Base-by-base conservation (phyloP, 2,329 filamentous ascomycete genomes). In the Ilyonectria robusta region DNA sequence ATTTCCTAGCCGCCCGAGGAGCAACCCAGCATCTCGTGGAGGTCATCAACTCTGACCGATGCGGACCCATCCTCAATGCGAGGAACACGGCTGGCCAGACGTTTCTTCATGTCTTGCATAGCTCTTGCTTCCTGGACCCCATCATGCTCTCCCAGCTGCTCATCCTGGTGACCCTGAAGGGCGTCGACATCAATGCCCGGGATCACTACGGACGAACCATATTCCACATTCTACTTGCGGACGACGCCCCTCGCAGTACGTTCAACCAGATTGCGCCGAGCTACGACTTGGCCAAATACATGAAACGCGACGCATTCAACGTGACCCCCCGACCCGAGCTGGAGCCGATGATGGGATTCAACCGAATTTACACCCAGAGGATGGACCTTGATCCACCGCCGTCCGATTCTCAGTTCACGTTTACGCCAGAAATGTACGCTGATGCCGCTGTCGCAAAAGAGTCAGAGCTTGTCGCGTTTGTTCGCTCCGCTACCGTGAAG, bases 201-300 rank as follows among this genome's bases (percentile, higher is more conserved):
- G 87, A 89, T 68, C 75, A 81, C 42, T 89, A 87, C 67, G 87
- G 87, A 1, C 85, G 87, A 44, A 88, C 81, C 6, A 81, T 86
- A 50, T 86, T 87, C 33, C 87, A 89, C 70, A 75, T 83, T 4
- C 76, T 86, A 0, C 61, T 72, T 74, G 76, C 48, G 61, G 63
- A 76, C 76, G 50, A 76, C 75, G 15, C 78, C 78, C 29, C 75
- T 1, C 75, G 78, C 2, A 71, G 75, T n/a, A 66, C 84, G 3
- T 72, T 84, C 11, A 66, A 66, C 46, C 13, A 58, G 13, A 40
- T 65, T 2, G 31, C 71, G 9, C 77, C 77, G 7, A 67, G 74
- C 2, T 82, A 81, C 56, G 73, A 82, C 26, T 66, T 74, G 0
- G 57, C 74, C 0, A 68, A 72, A 1, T 78, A 81, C 26, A 78